Evolutionary conservation across 148 eudicot genomes (phyloP).

Genomic region (Persicaria tinctoria): DNA sequence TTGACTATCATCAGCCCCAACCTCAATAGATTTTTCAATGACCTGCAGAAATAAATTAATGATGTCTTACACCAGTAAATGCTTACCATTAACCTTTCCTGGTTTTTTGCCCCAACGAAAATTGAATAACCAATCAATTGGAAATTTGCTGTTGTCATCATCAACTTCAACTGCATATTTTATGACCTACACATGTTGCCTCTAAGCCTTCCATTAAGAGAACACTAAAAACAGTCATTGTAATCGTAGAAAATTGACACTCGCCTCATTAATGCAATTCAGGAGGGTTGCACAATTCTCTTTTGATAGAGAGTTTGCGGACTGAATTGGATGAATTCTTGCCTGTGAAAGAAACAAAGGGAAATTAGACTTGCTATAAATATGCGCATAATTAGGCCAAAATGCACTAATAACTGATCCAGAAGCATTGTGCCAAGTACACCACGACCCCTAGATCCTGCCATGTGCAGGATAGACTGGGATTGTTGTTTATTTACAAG

Average conservation of each 20-base stretch:
- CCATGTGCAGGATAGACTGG: no score
- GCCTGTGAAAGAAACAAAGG: conserved; percentile 42
- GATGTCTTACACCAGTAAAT: conserved; percentile 18
- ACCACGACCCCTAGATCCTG: no score
- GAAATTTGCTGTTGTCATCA: conserved; percentile 73
- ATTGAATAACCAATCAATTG: conserved; percentile 88
- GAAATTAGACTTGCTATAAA: conserved; percentile 1
- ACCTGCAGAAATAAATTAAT: conserved; percentile 64
- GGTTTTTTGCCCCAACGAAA: conserved; percentile 93
- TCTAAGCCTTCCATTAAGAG: conserved; percentile 28
- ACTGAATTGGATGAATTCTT: conserved; percentile 74
- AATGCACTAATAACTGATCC: neutral
- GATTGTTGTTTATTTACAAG: neutral
- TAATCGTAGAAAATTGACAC: conserved; percentile 9
- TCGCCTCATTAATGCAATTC: conserved; percentile 79
- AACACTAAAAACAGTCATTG: conserved; percentile 5
- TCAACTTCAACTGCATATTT: conserved; percentile 68
- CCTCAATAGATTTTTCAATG: conserved; percentile 75
- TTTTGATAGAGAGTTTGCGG: conserved; percentile 54
- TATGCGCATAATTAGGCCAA: neutral
- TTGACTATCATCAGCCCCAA: conserved; percentile 89
- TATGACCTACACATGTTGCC: conserved; percentile 64
- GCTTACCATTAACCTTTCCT: conserved; percentile 78
- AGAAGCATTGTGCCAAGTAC: neutral
- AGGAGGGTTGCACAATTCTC: conserved; percentile 54